Percentiles rank a stretch among this genome's conserved stretches.
These are phyloP conservation scores for Sutorius eximius DNA, from an alignment of 1,284 basidiomycete genomes.

Conservation along the genomic window DNA sequence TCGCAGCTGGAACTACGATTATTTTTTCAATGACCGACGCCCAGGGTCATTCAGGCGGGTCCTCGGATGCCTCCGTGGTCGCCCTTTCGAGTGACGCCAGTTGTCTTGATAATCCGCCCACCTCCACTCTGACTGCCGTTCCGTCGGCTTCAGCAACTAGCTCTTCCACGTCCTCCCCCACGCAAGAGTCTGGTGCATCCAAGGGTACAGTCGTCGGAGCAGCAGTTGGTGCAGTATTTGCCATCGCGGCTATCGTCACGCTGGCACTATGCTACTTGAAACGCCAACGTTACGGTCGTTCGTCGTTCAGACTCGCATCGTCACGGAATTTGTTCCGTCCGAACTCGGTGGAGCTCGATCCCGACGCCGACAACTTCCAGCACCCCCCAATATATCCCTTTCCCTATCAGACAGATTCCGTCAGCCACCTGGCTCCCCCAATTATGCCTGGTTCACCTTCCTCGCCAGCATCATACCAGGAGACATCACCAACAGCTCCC, in stretches of 20 bases:
- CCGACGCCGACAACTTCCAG: conserved; percentile 18
- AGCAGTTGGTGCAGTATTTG: conserved; percentile 57
- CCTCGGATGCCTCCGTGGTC: conserved; percentile 52
- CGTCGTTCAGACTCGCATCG: conserved; percentile 18
- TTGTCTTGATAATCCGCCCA: conserved; percentile 58
- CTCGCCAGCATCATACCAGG: conserved; percentile 2
- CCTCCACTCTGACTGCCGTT: conserved; percentile 40
- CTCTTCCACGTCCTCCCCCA: conserved; percentile 26
- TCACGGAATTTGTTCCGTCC: conserved; percentile 28
- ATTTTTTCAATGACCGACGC: conserved; percentile 65
- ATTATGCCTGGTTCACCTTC: conserved; percentile 3
- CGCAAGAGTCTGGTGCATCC: conserved; percentile 32
- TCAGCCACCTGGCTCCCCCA: conserved; percentile 18
- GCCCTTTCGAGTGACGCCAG: conserved; percentile 47
- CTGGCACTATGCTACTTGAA: conserved; percentile 45
- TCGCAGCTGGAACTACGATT: conserved; percentile 58
- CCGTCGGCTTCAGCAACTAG: conserved; percentile 32
- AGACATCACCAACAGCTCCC: conserved; percentile 5
- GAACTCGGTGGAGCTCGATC: conserved; percentile 33
- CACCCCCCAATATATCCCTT: conserved; percentile 31
- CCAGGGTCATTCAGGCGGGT: conserved; percentile 55
- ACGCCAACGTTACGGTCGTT: conserved; percentile 36
- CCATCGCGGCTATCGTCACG: conserved; percentile 49
- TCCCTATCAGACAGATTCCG: conserved; percentile 31
- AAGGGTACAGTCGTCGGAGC: conserved; percentile 55